A percentile compares a stretch with the other conserved stretches of the same genome.
Conservation (phyloP, 495 filamentous ascomycete genomes). For the Lasiosphaeria hispida region DNA sequence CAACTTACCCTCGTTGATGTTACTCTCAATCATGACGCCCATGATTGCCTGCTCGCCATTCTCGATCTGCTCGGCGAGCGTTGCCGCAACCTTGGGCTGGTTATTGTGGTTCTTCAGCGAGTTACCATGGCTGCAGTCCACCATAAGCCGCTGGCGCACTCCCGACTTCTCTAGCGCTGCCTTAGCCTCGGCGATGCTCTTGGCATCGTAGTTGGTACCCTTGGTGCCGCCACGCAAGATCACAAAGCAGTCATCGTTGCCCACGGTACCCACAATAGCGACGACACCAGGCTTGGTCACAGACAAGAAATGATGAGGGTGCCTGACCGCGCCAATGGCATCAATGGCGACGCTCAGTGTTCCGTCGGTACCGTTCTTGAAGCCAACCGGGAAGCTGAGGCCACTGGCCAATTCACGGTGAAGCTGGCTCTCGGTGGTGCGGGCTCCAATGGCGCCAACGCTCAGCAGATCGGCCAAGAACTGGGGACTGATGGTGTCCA, state of each 20-base stretch:
- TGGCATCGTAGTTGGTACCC: constrained; percentile 89
- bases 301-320: constrained; percentile 96
- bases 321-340: constrained; percentile 89
- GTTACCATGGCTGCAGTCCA: constrained; percentile 98
- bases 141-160: constrained; percentile 74
- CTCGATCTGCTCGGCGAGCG: constrained; percentile 78
- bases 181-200: constrained; percentile 61
- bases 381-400: constrained; percentile 93
- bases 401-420: constrained; percentile 94
- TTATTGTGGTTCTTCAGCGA: constrained; percentile 95
- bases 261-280: constrained; percentile 90
- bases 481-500: constrained; percentile 98
- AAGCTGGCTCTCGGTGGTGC: constrained; percentile 93
- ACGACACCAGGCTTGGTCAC: constrained; percentile 97
- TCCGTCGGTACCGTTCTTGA: constrained; percentile 99
- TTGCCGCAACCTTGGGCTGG: constrained; percentile 89
- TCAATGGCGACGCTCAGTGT: constrained; percentile 87
- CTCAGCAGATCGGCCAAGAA: constrained; percentile 93
- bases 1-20: constrained; percentile 81
- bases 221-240: constrained; percentile 91
- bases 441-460: constrained; percentile 88
- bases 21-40: constrained; percentile 98
- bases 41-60: constrained; percentile 85
- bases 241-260: constrained; percentile 98
- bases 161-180: constrained; percentile 31